Conservation (phyloP, 441 rosid genomes). For the Erodium chrysanthum region DNA sequence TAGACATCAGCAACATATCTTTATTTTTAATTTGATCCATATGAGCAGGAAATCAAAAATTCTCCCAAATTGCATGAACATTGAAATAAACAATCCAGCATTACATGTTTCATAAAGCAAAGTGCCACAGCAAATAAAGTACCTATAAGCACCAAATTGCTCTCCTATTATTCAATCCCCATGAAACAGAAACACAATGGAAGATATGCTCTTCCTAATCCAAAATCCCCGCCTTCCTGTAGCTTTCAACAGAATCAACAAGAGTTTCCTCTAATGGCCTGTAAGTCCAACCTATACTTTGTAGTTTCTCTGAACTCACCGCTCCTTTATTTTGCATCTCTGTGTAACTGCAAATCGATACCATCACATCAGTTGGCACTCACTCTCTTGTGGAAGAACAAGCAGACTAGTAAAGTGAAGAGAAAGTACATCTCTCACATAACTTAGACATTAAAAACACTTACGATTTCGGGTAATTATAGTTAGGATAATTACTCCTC, state of each 20-base stretch:
- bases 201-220: slow-evolving; percentile 21
- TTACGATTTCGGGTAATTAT: slow-evolving; percentile 52
- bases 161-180: neutral
- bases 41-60: neutral
- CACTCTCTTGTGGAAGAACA: neutral
- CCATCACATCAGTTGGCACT: neutral
- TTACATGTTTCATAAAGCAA: neutral
- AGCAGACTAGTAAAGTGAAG: neutral
- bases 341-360: slow-evolving; percentile 31
- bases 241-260: slow-evolving; percentile 55
- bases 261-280: slow-evolving; percentile 56
- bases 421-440: neutral
- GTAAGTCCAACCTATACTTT: slow-evolving; percentile 59
- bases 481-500: slow-evolving; percentile 44
- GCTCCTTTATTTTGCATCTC: slow-evolving; percentile 24
- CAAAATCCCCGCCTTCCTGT: slow-evolving; percentile 43
- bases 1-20: too few species aligned
- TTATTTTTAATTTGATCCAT: neutral
- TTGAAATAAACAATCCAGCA: neutral
- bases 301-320: slow-evolving; percentile 54
- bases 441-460: neutral
- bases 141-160: neutral
- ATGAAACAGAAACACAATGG: neutral
- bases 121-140: neutral
- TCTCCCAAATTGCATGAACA: neutral